These are phyloP conservation scores for Nigrograna mackinnonii DNA, from an alignment of 2,329 filamentous ascomycete species.

Conservation along the genomic window DNA sequence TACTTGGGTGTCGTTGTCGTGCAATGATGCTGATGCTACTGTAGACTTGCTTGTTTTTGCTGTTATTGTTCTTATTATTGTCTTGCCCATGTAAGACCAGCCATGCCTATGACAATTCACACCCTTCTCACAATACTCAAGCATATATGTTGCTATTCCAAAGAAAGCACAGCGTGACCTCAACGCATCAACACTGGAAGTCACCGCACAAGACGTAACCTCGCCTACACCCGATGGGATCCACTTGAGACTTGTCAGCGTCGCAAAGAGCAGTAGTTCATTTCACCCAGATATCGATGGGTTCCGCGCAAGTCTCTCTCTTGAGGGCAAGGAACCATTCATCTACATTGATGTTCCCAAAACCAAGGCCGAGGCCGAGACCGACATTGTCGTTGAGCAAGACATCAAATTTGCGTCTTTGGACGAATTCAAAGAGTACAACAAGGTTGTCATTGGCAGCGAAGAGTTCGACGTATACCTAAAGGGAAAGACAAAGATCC, in stretches of 20 bases:
- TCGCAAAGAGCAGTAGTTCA: slow-evolving; percentile 51
- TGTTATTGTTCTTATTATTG: slow-evolving; percentile 56
- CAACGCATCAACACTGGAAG: slow-evolving; percentile 54
- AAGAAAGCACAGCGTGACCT: slow-evolving; percentile 60
- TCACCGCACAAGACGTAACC: slow-evolving; percentile 55
- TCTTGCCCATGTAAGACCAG: slow-evolving; percentile 62
- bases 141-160: slow-evolving; percentile 63
- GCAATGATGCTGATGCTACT: neutral
- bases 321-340: slow-evolving; percentile 49
- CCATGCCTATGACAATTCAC: neutral
- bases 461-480: slow-evolving; percentile 56
- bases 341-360: slow-evolving; percentile 50
- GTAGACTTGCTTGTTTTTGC: slow-evolving; percentile 53
- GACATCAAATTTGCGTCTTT: slow-evolving; percentile 46
- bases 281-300: slow-evolving; percentile 59
- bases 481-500: slow-evolving; percentile 55
- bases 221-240: slow-evolving; percentile 54
- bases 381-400: slow-evolving; percentile 48
- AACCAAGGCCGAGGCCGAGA: slow-evolving; percentile 47
- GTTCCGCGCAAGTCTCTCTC: slow-evolving; percentile 57
- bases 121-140: slow-evolving; percentile 21
- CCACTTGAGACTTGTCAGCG: slow-evolving; percentile 51
- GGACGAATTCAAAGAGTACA: slow-evolving; percentile 54
- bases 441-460: slow-evolving; percentile 51
- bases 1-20: neutral